phyloP scores from a whole-genome alignment of 2,329 filamentous ascomycete genomes.

The Colletotrichum eremochloae region DNA sequence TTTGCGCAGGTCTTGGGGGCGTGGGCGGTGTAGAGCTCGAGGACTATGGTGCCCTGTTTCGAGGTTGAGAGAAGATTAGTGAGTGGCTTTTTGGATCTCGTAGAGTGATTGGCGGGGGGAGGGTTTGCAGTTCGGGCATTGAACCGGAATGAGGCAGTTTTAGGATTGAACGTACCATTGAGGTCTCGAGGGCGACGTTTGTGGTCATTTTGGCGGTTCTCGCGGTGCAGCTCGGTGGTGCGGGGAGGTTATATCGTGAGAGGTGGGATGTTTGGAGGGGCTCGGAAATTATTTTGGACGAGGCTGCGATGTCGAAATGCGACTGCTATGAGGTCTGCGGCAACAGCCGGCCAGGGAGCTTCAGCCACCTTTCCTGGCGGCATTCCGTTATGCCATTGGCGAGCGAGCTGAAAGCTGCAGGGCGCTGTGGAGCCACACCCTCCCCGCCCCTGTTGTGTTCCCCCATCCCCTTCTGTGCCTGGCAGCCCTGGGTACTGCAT shows the following conservation, averaged over 20 bases:
- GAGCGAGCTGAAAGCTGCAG: slow-evolving; percentile 24
- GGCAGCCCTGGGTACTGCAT: not conserved
- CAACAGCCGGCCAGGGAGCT: slow-evolving; percentile 13
- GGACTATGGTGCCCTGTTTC: slow-evolving; percentile 79
- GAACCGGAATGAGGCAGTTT: not conserved
- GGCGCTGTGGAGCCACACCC: slow-evolving; percentile 24
- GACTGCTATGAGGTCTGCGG: slow-evolving; percentile 29
- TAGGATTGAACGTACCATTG: slow-evolving; percentile 71
- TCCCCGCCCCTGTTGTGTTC: slow-evolving; percentile 2
- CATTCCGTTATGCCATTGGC: slow-evolving; percentile 23
- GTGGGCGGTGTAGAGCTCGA: slow-evolving; percentile 92
- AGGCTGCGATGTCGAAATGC: slow-evolving; percentile 27
- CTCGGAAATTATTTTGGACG: slow-evolving; percentile 27
- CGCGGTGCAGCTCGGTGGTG: not conserved
- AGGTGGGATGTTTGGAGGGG: slow-evolving; percentile 14
- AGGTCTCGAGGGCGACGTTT: slow-evolving; percentile 84
- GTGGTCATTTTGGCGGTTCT: slow-evolving; percentile 72
- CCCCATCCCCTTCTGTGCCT: not conserved
- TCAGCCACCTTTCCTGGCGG: slow-evolving; percentile 12
- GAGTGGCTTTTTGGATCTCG: too few relatives aligned
- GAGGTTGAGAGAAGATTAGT: slow-evolving; percentile 10
- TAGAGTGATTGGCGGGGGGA: too few relatives aligned
- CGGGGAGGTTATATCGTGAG: not conserved
- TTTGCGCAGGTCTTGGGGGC: slow-evolving; percentile 92
- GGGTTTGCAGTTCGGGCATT: not conserved